Percentiles rank a stretch among this genome's conserved stretches.
These are phyloP conservation scores for Chytriomyces sp. DNA, from an alignment of 192 early-diverging fungal species.

Conservation along the genomic window DNA sequence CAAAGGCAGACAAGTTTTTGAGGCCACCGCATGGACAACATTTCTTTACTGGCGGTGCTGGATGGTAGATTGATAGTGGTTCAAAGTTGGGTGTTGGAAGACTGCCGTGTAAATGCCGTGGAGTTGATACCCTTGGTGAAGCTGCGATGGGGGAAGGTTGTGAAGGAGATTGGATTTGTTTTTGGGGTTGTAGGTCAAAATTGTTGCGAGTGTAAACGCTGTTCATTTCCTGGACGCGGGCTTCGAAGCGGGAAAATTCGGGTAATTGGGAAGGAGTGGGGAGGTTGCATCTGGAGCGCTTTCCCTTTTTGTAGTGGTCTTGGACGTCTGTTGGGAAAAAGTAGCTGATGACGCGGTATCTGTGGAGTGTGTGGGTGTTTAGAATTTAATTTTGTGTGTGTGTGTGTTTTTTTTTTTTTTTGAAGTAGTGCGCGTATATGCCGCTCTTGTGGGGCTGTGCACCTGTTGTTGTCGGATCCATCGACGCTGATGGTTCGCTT, in stretches of 20 bases:
- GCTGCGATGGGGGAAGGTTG: not conserved
- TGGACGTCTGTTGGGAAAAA: slow-evolving; percentile 7
- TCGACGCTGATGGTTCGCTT: slow-evolving; percentile 7
- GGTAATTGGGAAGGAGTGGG: slow-evolving; percentile 6
- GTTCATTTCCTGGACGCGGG: not conserved
- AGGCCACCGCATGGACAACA: not conserved
- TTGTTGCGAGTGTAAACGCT: not conserved
- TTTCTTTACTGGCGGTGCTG: no score
- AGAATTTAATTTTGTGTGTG: no score
- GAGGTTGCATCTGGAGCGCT: not conserved
- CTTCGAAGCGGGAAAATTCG: not conserved
- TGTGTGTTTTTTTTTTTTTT: no score
- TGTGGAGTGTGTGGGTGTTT: no score
- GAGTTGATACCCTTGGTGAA: not conserved
- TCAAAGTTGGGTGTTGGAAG: not conserved
- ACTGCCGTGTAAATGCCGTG: not conserved
- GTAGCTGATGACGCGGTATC: slow-evolving; percentile 9
- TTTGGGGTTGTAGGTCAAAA: not conserved
- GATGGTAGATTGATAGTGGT: no score
- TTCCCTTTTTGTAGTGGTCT: not conserved
- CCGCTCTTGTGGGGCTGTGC: no score
- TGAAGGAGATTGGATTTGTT: no score
- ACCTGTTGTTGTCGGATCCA: not conserved
- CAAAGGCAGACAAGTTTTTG: not conserved
- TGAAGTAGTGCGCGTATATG: no score